Conservation (phyloP, 2,329 filamentous ascomycete genomes). For the Aspergillus viridinutans region DNA sequence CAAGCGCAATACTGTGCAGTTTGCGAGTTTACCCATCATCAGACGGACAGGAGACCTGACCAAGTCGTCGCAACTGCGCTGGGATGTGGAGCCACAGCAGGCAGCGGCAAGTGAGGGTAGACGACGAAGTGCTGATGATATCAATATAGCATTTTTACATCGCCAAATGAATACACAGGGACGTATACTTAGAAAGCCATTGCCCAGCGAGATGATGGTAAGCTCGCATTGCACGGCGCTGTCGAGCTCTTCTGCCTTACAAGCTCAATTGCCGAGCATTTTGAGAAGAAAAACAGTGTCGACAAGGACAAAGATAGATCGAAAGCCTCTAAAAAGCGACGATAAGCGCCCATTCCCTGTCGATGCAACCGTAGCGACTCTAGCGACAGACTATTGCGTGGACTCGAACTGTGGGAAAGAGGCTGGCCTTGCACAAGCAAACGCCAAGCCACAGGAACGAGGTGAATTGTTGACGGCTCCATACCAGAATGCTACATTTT, state of each 20-base stretch:
- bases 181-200: background rate
- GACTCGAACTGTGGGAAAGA: background rate
- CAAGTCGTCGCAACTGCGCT: slow-evolving; percentile 4
- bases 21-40: slow-evolving; percentile 19
- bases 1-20: slow-evolving; percentile 19
- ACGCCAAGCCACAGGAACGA: background rate
- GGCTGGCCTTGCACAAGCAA: background rate
- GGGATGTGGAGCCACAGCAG: slow-evolving; percentile 5
- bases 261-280: background rate
- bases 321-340: background rate
- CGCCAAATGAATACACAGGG: background rate
- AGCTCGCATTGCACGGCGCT: background rate
- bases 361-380: background rate
- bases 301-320: background rate
- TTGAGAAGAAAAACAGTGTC: background rate
- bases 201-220: background rate
- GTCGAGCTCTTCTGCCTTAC: background rate
- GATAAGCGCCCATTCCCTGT: background rate
- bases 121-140: background rate
- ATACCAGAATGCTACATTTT: background rate
- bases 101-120: slow-evolving; percentile 2
- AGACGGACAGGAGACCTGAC: slow-evolving; percentile 5
- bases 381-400: background rate
- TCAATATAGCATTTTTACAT: background rate
- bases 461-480: background rate